A percentile compares a stretch with the other conserved stretches of the same genome.
phyloP scores from a whole-genome alignment of 2,329 filamentous ascomycete species.

The Laburnicola sp. region DNA sequence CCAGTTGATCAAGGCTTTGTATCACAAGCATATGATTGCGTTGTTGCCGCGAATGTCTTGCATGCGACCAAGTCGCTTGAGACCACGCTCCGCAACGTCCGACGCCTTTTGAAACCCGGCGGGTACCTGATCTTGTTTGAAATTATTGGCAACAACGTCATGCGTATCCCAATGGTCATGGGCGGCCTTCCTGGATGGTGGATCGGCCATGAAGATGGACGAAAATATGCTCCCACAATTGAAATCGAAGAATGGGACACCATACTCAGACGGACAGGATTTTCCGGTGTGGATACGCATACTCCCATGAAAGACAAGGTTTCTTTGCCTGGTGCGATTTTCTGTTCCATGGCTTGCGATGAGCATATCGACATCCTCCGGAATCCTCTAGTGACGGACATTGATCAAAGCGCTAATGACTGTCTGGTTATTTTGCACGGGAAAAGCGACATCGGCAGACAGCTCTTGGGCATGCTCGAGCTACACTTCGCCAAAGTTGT shows the following conservation, averaged over 20 bases:
- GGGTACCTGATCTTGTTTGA: conserved; percentile 52
- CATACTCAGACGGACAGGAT: conserved; percentile 3
- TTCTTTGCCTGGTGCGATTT: too few relatives aligned
- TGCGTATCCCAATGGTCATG: conserved; percentile 25
- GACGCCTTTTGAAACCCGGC: conserved; percentile 39
- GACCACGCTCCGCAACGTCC: conserved; percentile 13
- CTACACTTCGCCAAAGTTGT: too few relatives aligned
- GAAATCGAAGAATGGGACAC: conserved; percentile 26
- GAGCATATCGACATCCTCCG: too few relatives aligned
- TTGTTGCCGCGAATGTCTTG: conserved; percentile 16
- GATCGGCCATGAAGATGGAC: conserved; percentile 20
- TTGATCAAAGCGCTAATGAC: too few relatives aligned
- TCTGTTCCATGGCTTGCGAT: too few relatives aligned
- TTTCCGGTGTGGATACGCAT: conserved; percentile 11
- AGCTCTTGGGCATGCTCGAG: too few relatives aligned
- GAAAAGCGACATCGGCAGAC: too few relatives aligned
- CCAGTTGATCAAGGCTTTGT: conserved; percentile 13
- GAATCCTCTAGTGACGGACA: too few relatives aligned
- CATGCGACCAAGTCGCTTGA: conserved; percentile 16
- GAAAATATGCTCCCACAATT: conserved; percentile 4
- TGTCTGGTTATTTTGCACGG: too few relatives aligned
- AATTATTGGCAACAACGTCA: neutral
- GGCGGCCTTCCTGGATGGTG: conserved; percentile 47
- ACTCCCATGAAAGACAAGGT: neutral
- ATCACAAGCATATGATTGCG: conserved; percentile 15